Base-by-base conservation (phyloP, 768 basidiomycete species). In the Neoboletus magnificus region DNA sequence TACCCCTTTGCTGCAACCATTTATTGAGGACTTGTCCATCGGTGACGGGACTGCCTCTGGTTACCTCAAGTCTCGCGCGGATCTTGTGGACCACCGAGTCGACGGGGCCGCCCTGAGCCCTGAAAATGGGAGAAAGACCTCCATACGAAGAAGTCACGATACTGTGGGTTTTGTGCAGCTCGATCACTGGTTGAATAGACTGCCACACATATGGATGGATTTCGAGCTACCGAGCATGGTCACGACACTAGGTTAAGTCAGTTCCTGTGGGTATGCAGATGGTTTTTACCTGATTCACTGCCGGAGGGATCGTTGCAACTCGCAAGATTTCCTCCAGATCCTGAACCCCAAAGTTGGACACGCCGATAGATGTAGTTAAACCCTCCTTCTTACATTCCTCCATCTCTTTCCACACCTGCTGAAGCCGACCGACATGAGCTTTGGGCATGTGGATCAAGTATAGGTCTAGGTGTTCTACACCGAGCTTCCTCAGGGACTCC, bases 141-240 rank as follows among this genome's bases (percentile, higher is more conserved):
- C 16, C 37, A 35, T 49, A 57, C 7, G 55, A 57, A 33, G 47
- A 33, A 6, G 42, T 57, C 33, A 50, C 55, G 13, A 58, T 45
- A 39, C 35, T 11, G 13, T 45, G 43, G 30, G 43, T 9, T 36
- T 45, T 40, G 30, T 52, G 48, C 37, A 59, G 22, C 22, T 36
- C 44, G 15, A 52, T 41, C 44, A 39, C 22, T 29, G 48, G 27
- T 32, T 42, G 33, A 53, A 59, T 16, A 16, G 48, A 58, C 44
- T 58, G 9, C 43, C 39, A 58, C 20, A 39, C 56, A 15, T 33
- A 33, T n/a, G 43, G 56, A 33, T 51, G 56, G 7, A 51, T 23
- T 30, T 46, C 43, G 39, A 43, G 40, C 41, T 57, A 40, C 40
- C 20, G 20, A 51, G 12, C 12, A 36, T 23, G 18, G 50, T 29